Evolutionary conservation across 805 yeast species (phyloP), one percentile per base, ranked within the genome.

Genomic region (Cyberlindnera subsufficiens): DNA sequence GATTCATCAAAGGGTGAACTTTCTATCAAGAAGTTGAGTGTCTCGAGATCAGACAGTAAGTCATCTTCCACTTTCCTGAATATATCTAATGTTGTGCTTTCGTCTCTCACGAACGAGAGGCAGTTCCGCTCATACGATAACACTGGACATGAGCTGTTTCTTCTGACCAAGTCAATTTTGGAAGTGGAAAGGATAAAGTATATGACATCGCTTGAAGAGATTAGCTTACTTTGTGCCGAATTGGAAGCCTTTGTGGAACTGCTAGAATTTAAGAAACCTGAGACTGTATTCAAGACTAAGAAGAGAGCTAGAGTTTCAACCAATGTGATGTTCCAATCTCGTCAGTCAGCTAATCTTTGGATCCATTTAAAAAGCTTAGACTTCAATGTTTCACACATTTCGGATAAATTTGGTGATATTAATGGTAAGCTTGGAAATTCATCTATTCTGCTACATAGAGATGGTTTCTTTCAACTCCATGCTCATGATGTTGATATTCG

Each of bases 1-100:
- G 69, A 68, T 38, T 64, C 73, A 9, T 39, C 52, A 1, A 56
- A 57, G 5, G 61, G 64, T 5, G 54, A 53, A 4, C 39, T 75
- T 10, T 58, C 53, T 4, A 54, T 73, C 6, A 64, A 65, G 6
- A 66, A 65, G 38, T 44, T 71, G 2, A 30, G 59, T 2, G 16
- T 69, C 3, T 35, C 31, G 11, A 39, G 31, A 4, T 29, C 37
- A 1, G 44, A 20, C 11, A 51, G 55, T 15, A 50, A 66, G 10
- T 11, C 61, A 1, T 19, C 25, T 2, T 4, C 17, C 0, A 39
- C 43, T 10, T 15, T 58, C 1, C 14, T 50, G 1, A 32, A 52
- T 4, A 25, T 65, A 5, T 48, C 52, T 20, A 64, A 64, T 9
- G 51, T 58, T 16, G 53, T 52, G 7, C 44, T 50, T 7, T 40